These are phyloP conservation scores for Telopea speciosissima DNA, from an alignment of 177 flowering plant species.

Conservation along the genomic window DNA sequence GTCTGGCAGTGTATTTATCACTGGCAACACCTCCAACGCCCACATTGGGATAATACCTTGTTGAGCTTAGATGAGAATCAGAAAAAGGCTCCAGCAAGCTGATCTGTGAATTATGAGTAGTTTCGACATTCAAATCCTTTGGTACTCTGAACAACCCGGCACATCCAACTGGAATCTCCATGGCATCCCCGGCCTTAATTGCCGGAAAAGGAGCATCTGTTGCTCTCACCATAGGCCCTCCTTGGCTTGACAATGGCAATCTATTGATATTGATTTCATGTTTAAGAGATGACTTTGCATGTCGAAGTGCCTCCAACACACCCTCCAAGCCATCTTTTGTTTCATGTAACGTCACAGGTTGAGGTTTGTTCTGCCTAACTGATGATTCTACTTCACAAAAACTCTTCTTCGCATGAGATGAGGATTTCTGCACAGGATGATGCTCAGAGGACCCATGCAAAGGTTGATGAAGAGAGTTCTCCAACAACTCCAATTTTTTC, in stretches of 20 bases:
- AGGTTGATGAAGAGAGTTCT: neutral
- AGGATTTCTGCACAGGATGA: conserved; percentile 4
- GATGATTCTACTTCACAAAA: conserved; percentile 16
- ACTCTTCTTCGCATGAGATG: conserved; percentile 12
- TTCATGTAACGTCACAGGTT: conserved; percentile 27
- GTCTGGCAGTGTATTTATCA: conserved; percentile 8
- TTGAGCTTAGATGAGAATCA: conserved; percentile 18
- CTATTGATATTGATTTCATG: conserved; percentile 32
- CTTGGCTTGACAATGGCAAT: conserved; percentile 17
- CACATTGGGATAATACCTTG: conserved; percentile 19
- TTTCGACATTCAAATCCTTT: conserved; percentile 25
- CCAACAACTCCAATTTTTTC: conserved; percentile 9
- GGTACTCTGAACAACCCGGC: conserved; percentile 49
- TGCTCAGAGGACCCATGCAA: conserved; percentile 11
- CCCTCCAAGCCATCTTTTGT: conserved; percentile 22
- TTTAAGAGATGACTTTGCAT: conserved; percentile 55
- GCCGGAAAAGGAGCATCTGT: conserved; percentile 19
- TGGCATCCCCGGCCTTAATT: conserved; percentile 7
- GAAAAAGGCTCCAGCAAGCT: conserved; percentile 16
- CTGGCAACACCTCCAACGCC: conserved; percentile 11
- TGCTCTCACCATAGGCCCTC: conserved; percentile 9
- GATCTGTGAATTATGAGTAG: conserved; percentile 13
- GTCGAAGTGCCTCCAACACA: conserved; percentile 62
- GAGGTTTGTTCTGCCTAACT: conserved; percentile 18
- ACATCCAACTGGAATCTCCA: conserved; percentile 43